These are phyloP conservation scores for Inosperma sp. DNA, from an alignment of 768 basidiomycete genomes.

Conservation along the genomic window DNA sequence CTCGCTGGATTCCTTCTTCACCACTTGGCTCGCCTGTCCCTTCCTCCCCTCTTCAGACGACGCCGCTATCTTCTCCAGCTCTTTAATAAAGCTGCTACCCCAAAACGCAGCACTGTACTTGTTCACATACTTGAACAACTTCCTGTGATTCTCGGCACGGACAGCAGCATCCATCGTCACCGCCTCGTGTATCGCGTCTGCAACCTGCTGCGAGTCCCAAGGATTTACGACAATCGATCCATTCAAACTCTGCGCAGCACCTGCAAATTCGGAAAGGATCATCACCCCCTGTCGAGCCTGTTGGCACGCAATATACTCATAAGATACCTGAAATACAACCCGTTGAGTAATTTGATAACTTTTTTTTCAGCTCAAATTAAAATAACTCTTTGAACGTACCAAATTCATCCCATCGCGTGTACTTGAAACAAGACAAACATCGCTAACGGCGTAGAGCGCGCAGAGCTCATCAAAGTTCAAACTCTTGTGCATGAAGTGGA, in stretches of 20 bases:
- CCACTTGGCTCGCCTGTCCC: conserved; percentile 18
- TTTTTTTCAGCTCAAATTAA: no score
- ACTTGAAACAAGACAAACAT: conserved; percentile 92
- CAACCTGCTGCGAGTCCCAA: conserved; percentile 98
- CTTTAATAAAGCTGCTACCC: conserved; percentile 86
- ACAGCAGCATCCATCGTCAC: conserved; percentile 81
- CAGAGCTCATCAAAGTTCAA: conserved; percentile 91
- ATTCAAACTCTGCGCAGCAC: conserved; percentile 93
- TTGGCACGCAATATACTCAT: conserved; percentile 97
- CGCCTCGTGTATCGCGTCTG: conserved; percentile 94
- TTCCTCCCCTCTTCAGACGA: conserved; percentile 28
- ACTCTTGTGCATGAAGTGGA: conserved; percentile 98
- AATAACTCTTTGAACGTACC: conserved; percentile 57
- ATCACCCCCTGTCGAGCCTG: conserved; percentile 90
- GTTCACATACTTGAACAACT: conserved; percentile 94
- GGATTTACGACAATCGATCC: conserved; percentile 98
- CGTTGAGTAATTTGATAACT: conserved; percentile 23
- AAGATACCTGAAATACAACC: conserved; percentile 71
- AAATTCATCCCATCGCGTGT: conserved; percentile 99
- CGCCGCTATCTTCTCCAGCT: conserved; percentile 62
- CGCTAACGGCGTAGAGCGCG: conserved; percentile 95
- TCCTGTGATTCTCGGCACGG: conserved; percentile 89
- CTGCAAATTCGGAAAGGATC: conserved; percentile 98
- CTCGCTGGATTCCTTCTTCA: conserved; percentile 29
- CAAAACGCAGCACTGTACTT: conserved; percentile 93